Evolutionary conservation across 2,329 filamentous ascomycete genomes (phyloP).

Genomic region (Nemania diffusa): DNA sequence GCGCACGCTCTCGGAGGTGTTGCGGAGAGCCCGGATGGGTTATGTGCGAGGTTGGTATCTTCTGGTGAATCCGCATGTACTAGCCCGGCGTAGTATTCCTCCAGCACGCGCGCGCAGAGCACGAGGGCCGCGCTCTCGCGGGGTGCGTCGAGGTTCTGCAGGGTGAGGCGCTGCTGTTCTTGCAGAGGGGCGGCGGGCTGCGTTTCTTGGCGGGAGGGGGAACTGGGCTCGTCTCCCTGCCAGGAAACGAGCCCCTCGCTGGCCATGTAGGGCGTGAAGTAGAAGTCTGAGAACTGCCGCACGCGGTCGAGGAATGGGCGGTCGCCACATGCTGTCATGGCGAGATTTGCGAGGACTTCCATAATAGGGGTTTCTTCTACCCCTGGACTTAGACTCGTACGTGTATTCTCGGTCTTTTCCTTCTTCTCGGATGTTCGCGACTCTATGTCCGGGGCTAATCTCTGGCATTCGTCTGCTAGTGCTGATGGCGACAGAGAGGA

Average conservation of each 20-base stretch:
- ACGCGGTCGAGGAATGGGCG: slow-evolving; percentile 24
- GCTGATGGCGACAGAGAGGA: neutral
- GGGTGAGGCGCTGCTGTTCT: slow-evolving; percentile 7
- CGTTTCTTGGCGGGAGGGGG: neutral
- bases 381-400: no score
- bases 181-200: neutral
- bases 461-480: neutral
- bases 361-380: slow-evolving; percentile 6
- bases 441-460: neutral
- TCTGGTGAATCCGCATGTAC: neutral
- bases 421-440: neutral
- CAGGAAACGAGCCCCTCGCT: neutral
- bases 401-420: neutral
- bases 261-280: slow-evolving; percentile 23
- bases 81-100: slow-evolving; percentile 23
- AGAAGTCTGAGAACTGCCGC: slow-evolving; percentile 29
- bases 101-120: slow-evolving; percentile 30
- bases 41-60: neutral
- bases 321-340: slow-evolving; percentile 15
- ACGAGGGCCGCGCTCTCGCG: slow-evolving; percentile 27
- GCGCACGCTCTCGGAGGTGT: neutral
- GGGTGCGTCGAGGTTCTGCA: slow-evolving; percentile 4
- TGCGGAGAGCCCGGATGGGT: neutral
- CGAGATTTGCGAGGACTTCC: slow-evolving; percentile 15
- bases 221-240: neutral